Conservation (phyloP, 176 grass and related monocot species). For the Eremochloa ophiuroides region DNA sequence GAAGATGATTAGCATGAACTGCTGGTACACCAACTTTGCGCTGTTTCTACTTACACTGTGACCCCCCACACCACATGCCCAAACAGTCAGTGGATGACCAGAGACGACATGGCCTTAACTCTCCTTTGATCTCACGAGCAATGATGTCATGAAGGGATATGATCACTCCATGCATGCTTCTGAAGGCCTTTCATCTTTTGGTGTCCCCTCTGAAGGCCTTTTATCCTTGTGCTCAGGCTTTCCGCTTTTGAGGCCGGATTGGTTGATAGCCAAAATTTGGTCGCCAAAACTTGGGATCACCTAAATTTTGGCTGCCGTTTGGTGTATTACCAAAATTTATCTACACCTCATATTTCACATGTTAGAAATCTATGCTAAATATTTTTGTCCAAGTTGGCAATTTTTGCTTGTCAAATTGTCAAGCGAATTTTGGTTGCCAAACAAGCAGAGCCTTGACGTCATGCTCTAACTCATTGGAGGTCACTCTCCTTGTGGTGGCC, state of each 20-base stretch:
- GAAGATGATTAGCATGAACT: neutral
- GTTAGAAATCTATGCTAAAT: neutral
- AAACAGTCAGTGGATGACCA: conserved; percentile 31
- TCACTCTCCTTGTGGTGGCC: neutral
- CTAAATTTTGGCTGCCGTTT: neutral
- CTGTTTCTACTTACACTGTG: neutral
- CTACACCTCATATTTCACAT: neutral
- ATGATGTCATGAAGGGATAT: conserved; percentile 32
- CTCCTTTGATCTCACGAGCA: conserved; percentile 32
- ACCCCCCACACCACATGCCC: conserved; percentile 33
- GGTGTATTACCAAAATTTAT: neutral
- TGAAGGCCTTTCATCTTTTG: conserved; percentile 7
- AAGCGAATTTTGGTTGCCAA: neutral
- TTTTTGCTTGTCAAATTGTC: neutral
- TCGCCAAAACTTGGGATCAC: neutral
- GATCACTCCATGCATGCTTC: neutral
- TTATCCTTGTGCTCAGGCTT: neutral
- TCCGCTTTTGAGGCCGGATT: neutral
- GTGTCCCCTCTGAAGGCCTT: neutral
- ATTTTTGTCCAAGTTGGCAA: neutral
- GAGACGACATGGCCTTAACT: neutral
- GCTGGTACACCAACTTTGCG: neutral
- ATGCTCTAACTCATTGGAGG: neutral
- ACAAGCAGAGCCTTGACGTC: neutral
- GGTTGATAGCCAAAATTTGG: neutral